Conservation (phyloP, 192 early-diverging fungal genomes). For the Dissophora ornata region DNA sequence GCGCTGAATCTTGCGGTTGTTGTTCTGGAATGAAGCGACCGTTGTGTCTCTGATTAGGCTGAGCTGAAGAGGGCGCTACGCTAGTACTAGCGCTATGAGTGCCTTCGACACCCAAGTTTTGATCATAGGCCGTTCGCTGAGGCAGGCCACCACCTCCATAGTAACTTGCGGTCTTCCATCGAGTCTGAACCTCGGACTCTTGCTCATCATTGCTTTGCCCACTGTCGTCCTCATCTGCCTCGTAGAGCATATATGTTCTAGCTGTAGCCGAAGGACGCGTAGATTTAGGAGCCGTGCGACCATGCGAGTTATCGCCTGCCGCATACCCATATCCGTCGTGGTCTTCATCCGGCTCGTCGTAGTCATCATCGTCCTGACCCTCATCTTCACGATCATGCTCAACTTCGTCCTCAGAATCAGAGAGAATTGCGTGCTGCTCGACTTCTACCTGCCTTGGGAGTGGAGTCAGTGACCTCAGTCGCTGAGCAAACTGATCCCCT, state of each 20-base stretch:
- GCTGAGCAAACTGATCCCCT: slow-evolving; percentile 15
- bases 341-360: neutral
- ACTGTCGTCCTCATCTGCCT: slow-evolving; percentile 25
- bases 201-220: slow-evolving; percentile 15
- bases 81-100: neutral
- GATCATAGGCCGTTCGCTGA: too few relatives aligned
- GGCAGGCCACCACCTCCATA: too few relatives aligned
- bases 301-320: too few relatives aligned
- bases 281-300: neutral
- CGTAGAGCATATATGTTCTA: slow-evolving; percentile 22
- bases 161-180: too few relatives aligned
- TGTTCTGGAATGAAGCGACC: too few relatives aligned
- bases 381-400: neutral
- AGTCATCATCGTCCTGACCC: neutral
- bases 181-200: neutral
- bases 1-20: too few relatives aligned
- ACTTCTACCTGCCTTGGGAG: slow-evolving; percentile 5
- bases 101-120: too few relatives aligned
- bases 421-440: neutral
- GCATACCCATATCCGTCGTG: neutral
- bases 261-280: neutral
- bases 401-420: slow-evolving; percentile 22
- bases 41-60: too few relatives aligned
- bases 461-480: slow-evolving; percentile 9
- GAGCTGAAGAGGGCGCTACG: neutral